Evolutionary conservation across 176 grass and related monocot genomes (phyloP).

Genomic region (Oryza australiensis): DNA sequence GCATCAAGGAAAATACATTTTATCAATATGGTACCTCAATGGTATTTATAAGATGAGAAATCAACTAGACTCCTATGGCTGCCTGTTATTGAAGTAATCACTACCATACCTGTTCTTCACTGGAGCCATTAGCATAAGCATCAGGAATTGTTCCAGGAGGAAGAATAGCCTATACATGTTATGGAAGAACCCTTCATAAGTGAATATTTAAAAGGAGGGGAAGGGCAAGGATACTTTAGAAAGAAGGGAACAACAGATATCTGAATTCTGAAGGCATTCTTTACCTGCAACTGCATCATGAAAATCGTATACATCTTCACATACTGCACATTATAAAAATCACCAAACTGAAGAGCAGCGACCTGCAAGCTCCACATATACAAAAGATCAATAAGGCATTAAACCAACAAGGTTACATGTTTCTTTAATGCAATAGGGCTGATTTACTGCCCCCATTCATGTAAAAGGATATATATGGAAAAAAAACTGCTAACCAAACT

Average conservation of each 20-base stretch:
- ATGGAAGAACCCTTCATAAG: neutral
- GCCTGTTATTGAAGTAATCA: neutral
- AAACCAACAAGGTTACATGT: neutral
- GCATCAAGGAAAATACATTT: neutral
- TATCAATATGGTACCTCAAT: neutral
- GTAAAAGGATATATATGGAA: neutral
- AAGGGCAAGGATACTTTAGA: neutral
- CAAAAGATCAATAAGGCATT: constrained; percentile 8
- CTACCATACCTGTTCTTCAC: constrained; percentile 72
- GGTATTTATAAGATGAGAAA: neutral
- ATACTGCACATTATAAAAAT: constrained; percentile 95
- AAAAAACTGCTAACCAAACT: neutral
- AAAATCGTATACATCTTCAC: constrained; percentile 98
- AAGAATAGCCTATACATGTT: constrained; percentile 77
- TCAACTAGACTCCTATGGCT: neutral
- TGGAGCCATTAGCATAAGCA: constrained; percentile 97
- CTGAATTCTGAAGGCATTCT: constrained; percentile 4
- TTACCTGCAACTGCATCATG: constrained; percentile 94
- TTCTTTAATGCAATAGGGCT: neutral
- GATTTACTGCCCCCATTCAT: neutral
- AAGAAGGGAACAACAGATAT: constrained; percentile 20
- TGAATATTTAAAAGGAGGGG: neutral
- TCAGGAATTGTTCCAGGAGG: constrained; percentile 80
- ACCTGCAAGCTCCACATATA: constrained; percentile 56
- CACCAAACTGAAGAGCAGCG: constrained; percentile 95